phyloP scores from a whole-genome alignment of 805 yeast species.

The Cyberlindnera xishuangbannaensis region DNA sequence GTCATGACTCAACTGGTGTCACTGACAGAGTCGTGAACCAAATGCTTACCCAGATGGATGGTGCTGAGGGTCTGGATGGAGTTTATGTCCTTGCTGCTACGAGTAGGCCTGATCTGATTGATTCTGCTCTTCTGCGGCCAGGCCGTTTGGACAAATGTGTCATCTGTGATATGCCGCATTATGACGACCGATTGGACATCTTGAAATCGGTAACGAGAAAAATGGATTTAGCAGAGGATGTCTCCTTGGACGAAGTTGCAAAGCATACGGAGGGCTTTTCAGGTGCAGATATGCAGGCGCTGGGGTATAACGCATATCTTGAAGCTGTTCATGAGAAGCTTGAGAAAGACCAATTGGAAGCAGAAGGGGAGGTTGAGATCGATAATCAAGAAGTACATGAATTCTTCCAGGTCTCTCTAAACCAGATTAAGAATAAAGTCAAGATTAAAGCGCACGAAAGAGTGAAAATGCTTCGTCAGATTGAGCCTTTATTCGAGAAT shows the following conservation, averaged over 20 bases:
- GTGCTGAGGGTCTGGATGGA: slow-evolving; percentile 96
- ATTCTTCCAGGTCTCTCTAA: slow-evolving; percentile 37
- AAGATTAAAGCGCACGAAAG: slow-evolving; percentile 35
- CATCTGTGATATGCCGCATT: slow-evolving; percentile 80
- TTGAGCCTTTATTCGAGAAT: slow-evolving; percentile 33
- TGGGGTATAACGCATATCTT: slow-evolving; percentile 86
- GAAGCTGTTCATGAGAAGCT: slow-evolving; percentile 75
- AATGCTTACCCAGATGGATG: slow-evolving; percentile 96
- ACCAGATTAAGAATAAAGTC: slow-evolving; percentile 12
- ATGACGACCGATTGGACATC: slow-evolving; percentile 68
- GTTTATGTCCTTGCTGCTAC: slow-evolving; percentile 97
- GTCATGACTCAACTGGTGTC: slow-evolving; percentile 96
- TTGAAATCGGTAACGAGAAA: slow-evolving; percentile 50
- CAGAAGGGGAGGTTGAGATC: slow-evolving; percentile 17
- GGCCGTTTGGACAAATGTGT: slow-evolving; percentile 93
- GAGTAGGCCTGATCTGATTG: slow-evolving; percentile 91
- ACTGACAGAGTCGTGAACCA: slow-evolving; percentile 97
- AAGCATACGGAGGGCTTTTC: slow-evolving; percentile 66
- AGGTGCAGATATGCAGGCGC: slow-evolving; percentile 93
- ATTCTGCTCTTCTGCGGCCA: slow-evolving; percentile 90
- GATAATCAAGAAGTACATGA: slow-evolving; percentile 25
- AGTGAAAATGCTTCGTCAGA: slow-evolving; percentile 35
- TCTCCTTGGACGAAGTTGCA: slow-evolving; percentile 53
- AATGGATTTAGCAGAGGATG: slow-evolving; percentile 49
- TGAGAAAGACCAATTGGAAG: slow-evolving; percentile 35